Base-by-base conservation (phyloP, 2,329 filamentous ascomycete species). In the Alternaria ethzedia region DNA sequence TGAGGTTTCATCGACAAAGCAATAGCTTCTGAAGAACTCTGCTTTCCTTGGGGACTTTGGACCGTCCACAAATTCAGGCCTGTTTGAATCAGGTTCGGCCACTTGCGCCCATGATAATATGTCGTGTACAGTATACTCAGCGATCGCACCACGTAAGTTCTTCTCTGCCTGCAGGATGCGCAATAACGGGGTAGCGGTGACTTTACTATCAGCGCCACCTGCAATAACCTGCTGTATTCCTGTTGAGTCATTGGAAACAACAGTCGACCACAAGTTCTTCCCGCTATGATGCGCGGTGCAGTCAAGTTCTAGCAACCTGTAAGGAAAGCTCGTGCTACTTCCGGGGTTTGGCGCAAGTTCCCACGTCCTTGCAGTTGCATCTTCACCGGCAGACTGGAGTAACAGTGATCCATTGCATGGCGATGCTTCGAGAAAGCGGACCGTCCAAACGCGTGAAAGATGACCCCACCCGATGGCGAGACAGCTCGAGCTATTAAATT, bases 391-490 rank as follows among this genome's bases (percentile, higher is more conserved):
- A 0, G 95, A 97, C 44, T 93, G 85, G 1, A 97, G 73, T 10
- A 59, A 67, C 21, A 76, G 49, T 1, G 62, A 67, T 21, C 83
- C 84, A 17, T 90, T 55, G 28, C 59, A 65, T 7, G 52, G 52
- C 55, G 64, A 45, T 21, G 57, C 36, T 25, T 77, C 63, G 1
- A 89, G 80, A 68, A 97, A 96, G 58, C 87, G 86, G 9, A 97
- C 88, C 49, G 89, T 87, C 96, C 96, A 99, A 68, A 99, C 97
- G 61, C 96, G 88, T 8, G 95, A 97, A 4, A 87, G 81, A 79
- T 99, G 96, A 0, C 91, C 95, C 91, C 96, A 97, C 2, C 86
- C 89, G 47, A 89, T 88, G 0, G 92, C 91, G 13, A 96, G 72
- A 67, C 81, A 86, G 25, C 71, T 60, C 8, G 67, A 65, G 36